Evolutionary conservation across 73 alveolate genomes (phyloP).

Genomic region (Halteria grandinella): DNA sequence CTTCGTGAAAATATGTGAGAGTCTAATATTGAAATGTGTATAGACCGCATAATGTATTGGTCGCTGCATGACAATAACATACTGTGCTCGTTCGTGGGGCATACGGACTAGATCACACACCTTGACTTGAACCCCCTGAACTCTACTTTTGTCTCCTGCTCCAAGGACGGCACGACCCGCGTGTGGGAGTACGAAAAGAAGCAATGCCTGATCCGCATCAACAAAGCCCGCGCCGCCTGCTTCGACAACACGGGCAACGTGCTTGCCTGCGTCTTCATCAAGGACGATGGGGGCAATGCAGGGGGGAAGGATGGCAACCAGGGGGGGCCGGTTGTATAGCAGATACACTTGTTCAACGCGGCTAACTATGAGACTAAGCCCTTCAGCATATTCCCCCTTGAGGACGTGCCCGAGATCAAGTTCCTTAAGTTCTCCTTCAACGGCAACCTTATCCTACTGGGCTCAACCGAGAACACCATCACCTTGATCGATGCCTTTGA

Average conservation of each 20-base stretch:
- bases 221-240: constrained; percentile 79
- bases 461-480: constrained; percentile 47
- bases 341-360: constrained; percentile 57
- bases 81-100: constrained; percentile 84
- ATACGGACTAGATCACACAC: constrained; percentile 75
- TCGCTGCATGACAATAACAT: constrained; percentile 89
- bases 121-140: constrained; percentile 81
- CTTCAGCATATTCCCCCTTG: constrained; percentile 43
- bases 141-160: constrained; percentile 80
- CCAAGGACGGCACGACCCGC: constrained; percentile 81
- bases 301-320: background rate
- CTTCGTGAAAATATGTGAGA: too few species aligned
- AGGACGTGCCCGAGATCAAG: constrained; percentile 61
- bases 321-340: constrained; percentile 14
- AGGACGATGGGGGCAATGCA: background rate
- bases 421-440: constrained; percentile 56
- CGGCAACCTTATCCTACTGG: constrained; percentile 44
- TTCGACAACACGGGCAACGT: constrained; percentile 91
- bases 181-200: constrained; percentile 87
- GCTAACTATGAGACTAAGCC: constrained; percentile 59
- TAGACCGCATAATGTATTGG: constrained; percentile 91
- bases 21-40: too few species aligned
- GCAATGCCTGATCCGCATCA: constrained; percentile 71
- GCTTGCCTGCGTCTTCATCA: constrained; percentile 65
- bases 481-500: constrained; percentile 68